Percentiles rank a stretch among this genome's conserved stretches.
Evolutionary conservation across 805 yeast genomes (phyloP).

Genomic region (Hanseniaspora meyeri): DNA sequence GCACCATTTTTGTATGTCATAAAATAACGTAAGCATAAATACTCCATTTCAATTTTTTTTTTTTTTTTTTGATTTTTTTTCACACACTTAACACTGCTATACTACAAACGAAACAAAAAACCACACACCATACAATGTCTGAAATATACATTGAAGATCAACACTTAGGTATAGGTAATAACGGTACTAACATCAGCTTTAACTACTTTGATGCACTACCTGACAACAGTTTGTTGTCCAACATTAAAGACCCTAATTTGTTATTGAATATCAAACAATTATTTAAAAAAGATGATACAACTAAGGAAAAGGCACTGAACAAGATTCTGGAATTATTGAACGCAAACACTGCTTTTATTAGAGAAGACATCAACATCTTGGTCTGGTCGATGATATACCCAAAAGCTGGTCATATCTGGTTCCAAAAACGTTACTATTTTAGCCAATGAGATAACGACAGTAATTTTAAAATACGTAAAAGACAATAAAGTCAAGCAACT

Average conservation of each 20-base stretch:
- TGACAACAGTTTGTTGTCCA: constrained; percentile 41
- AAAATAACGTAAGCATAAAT: too few relatives aligned
- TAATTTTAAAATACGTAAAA: constrained; percentile 35
- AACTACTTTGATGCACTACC: constrained; percentile 71
- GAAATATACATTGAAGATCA: not conserved
- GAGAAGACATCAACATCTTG: constrained; percentile 39
- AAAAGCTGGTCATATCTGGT: constrained; percentile 58
- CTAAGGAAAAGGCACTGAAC: constrained; percentile 65
- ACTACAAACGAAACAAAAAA: not conserved
- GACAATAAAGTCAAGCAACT: constrained; percentile 58
- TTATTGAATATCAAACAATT: constrained; percentile 62
- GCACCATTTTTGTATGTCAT: too few relatives aligned
- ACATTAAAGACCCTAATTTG: constrained; percentile 33
- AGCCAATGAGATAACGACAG: constrained; percentile 55
- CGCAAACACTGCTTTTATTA: constrained; percentile 27
- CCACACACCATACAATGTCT: not conserved
- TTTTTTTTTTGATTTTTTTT: too few relatives aligned
- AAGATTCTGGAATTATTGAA: constrained; percentile 36
- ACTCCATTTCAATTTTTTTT: not conserved
- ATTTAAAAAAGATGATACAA: constrained; percentile 67
- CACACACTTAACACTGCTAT: not conserved
- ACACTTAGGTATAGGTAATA: constrained; percentile 31
- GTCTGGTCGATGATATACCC: constrained; percentile 77
- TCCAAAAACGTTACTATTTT: constrained; percentile 50
- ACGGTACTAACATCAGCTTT: constrained; percentile 46